phyloP scores from a whole-genome alignment of 225 moss, liverwort and hornwort species.

The Anthoceros angustus region DNA sequence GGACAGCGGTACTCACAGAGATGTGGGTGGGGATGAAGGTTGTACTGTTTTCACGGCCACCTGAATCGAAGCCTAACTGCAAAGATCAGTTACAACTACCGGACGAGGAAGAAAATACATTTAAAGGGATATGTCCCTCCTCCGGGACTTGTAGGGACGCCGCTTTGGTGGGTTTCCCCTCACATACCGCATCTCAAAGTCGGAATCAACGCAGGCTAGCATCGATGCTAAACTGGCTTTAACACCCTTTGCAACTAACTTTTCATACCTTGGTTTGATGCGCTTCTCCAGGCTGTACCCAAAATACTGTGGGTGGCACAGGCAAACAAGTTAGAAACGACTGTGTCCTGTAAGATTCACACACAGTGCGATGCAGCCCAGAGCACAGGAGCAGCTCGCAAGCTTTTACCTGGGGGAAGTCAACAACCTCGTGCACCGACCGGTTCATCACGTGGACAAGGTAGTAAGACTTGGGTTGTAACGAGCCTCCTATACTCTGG shows the following conservation, averaged over 20 bases:
- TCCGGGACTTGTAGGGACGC: slow-evolving; percentile 27
- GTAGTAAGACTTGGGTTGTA: slow-evolving; percentile 45
- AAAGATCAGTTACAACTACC: slow-evolving; percentile 4
- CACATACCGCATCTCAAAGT: slow-evolving; percentile 42
- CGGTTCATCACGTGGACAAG: slow-evolving; percentile 50
- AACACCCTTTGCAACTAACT: slow-evolving; percentile 35
- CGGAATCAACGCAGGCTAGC: slow-evolving; percentile 54
- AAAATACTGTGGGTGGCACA: slow-evolving; percentile 32
- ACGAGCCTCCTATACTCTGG: slow-evolving; percentile 60
- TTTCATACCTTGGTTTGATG: slow-evolving; percentile 49
- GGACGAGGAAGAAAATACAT: neutral
- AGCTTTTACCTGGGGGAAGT: slow-evolving; percentile 44
- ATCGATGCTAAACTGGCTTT: slow-evolving; percentile 55
- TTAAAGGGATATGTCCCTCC: neutral
- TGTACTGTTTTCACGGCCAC: neutral
- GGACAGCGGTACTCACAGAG: too few relatives aligned
- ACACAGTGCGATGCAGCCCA: slow-evolving; percentile 6
- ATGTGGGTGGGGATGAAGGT: neutral
- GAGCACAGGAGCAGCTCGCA: neutral
- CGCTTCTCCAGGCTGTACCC: slow-evolving; percentile 62
- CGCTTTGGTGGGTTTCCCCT: slow-evolving; percentile 38
- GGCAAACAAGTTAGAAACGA: neutral
- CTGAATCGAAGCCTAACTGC: neutral
- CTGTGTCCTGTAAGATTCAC: neutral
- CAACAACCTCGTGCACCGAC: slow-evolving; percentile 45